Conservation (phyloP, 2,329 filamentous ascomycete genomes). For the Hypoxylon sp. region DNA sequence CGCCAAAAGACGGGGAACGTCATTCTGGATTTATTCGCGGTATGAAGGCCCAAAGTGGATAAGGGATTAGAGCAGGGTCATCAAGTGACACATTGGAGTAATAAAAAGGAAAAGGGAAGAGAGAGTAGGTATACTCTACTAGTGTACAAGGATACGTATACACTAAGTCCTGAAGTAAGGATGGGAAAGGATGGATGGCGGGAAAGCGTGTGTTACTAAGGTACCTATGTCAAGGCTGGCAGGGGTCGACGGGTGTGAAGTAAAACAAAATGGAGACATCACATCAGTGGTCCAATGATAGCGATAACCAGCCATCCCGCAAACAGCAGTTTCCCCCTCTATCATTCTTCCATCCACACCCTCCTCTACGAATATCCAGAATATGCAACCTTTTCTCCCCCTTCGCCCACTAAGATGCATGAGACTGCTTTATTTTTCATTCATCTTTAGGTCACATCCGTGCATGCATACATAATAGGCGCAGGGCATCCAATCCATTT, state of each 20-base stretch:
- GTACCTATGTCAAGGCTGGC: constrained; percentile 24
- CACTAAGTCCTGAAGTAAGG: constrained; percentile 20
- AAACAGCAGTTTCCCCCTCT: constrained; percentile 42
- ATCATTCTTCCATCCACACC: constrained; percentile 36
- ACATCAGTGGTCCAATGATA: constrained; percentile 47
- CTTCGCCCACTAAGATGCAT: constrained; percentile 41
- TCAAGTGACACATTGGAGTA: constrained; percentile 38
- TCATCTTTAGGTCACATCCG: constrained; percentile 35
- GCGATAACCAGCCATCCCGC: constrained; percentile 48
- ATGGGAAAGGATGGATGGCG: constrained; percentile 24
- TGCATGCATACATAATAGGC: constrained; percentile 38
- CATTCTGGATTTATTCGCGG: constrained; percentile 24
- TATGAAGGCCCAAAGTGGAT: constrained; percentile 41
- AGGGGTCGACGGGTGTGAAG: constrained; percentile 28
- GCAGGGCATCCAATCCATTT: constrained; percentile 37
- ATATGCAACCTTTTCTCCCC: constrained; percentile 12
- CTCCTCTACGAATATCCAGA: constrained; percentile 21
- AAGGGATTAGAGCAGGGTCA: constrained; percentile 23
- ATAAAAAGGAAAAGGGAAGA: constrained; percentile 9
- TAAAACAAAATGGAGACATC: constrained; percentile 42
- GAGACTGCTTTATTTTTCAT: constrained; percentile 42
- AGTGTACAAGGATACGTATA: constrained; percentile 11
- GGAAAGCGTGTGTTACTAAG: constrained; percentile 27
- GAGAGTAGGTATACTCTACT: constrained; percentile 1
- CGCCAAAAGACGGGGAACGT: constrained; percentile 32